These are phyloP conservation scores for Byssothecium circinans DNA, from an alignment of 2,329 filamentous ascomycete genomes.

Conservation along the genomic window DNA sequence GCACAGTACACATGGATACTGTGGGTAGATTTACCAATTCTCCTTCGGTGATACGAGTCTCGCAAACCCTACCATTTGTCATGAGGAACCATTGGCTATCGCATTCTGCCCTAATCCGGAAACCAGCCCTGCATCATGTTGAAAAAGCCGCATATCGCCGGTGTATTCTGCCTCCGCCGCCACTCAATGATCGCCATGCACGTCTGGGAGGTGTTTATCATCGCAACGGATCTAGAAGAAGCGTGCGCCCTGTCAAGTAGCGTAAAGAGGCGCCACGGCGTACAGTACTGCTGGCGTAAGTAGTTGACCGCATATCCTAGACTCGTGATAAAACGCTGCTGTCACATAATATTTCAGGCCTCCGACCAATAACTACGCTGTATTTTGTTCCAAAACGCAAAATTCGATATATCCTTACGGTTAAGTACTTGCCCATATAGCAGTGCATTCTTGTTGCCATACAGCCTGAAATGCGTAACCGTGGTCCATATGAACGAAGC, in stretches of 20 bases:
- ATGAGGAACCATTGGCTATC: slow-evolving; percentile 1
- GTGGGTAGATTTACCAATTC: slow-evolving; percentile 5
- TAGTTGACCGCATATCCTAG: too few relatives aligned
- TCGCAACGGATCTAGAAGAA: neutral
- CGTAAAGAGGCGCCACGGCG: neutral
- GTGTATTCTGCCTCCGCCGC: slow-evolving; percentile 4
- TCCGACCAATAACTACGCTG: too few relatives aligned
- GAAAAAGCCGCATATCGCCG: slow-evolving; percentile 11
- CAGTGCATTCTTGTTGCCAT: slow-evolving; percentile 1
- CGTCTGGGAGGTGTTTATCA: neutral
- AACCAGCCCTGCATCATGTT: slow-evolving; percentile 13
- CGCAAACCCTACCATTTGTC: slow-evolving; percentile 4
- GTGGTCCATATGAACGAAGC: neutral
- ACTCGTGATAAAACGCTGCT: too few relatives aligned
- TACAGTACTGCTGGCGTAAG: too few relatives aligned
- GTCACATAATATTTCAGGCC: too few relatives aligned
- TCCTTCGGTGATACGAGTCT: slow-evolving; percentile 6
- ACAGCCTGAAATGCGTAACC: slow-evolving; percentile 13
- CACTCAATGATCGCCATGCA: neutral
- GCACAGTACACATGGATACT: slow-evolving; percentile 3
- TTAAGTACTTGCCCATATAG: too few relatives aligned
- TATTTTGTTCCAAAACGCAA: too few relatives aligned
- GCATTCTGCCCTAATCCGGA: slow-evolving; percentile 3
- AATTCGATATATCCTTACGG: too few relatives aligned
- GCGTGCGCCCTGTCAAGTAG: neutral